Conservation (phyloP, 805 yeast species). For the Lipomyces oligophaga region DNA sequence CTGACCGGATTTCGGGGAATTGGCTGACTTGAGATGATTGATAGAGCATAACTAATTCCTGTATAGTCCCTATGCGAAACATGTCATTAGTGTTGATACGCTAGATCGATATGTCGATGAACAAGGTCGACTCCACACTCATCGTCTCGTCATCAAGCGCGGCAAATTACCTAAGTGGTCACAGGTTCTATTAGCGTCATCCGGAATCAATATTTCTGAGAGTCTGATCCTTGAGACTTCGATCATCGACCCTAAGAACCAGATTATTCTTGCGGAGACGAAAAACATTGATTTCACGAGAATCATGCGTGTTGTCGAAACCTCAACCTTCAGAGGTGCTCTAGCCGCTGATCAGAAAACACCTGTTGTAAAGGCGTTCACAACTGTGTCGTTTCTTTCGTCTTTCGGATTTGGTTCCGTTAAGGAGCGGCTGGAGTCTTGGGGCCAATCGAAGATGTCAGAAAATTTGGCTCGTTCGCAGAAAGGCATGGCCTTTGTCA, state of each 20-base stretch:
- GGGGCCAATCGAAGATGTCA: constrained; percentile 70
- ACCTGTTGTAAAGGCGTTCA: constrained; percentile 48
- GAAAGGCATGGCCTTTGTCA: constrained; percentile 71
- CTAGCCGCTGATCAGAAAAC: constrained; percentile 40
- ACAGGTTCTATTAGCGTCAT: constrained; percentile 61
- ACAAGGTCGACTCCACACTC: constrained; percentile 63
- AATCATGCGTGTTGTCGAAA: constrained; percentile 76
- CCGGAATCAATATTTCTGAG: constrained; percentile 47
- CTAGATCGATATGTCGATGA: constrained; percentile 55
- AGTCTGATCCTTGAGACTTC: constrained; percentile 81
- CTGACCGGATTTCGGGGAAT: too few relatives aligned
- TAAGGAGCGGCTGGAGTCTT: constrained; percentile 69
- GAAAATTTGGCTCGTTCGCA: constrained; percentile 64
- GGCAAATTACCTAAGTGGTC: constrained; percentile 82
- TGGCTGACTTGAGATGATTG: neutral
- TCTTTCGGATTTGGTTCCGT: constrained; percentile 62
- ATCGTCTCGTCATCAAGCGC: constrained; percentile 68
- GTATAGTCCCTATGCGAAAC: constrained; percentile 71
- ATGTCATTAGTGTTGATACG: constrained; percentile 81
- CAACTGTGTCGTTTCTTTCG: constrained; percentile 24
- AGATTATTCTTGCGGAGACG: constrained; percentile 63
- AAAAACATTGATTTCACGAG: constrained; percentile 80
- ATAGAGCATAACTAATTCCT: neutral
- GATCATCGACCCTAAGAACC: constrained; percentile 58
- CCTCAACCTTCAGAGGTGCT: constrained; percentile 48